Evolutionary conservation across 345 rosid genomes (phyloP).

Genomic region (Durio zibethinus): DNA sequence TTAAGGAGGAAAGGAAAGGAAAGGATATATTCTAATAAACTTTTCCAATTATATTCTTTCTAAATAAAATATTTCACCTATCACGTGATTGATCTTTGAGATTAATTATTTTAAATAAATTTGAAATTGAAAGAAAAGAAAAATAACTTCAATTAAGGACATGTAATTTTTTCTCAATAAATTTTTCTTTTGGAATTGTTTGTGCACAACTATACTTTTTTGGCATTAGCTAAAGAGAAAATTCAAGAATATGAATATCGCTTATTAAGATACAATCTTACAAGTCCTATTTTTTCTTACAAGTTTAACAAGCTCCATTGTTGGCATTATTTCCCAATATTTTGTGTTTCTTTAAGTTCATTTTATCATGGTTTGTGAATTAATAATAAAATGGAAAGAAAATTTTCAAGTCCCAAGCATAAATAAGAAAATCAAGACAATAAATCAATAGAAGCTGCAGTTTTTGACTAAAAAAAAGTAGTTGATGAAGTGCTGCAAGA

Average conservation of each 20-base stretch:
- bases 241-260: not conserved
- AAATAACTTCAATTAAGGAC: not conserved
- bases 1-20: not conserved
- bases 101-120: too few species aligned
- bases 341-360: not conserved
- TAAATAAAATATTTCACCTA: not conserved
- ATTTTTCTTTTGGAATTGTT: too few species aligned
- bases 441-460: not conserved
- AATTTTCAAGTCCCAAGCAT: not conserved
- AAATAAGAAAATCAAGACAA: not conserved
- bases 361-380: not conserved
- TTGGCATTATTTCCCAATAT: too few species aligned
- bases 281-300: not conserved
- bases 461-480: not conserved
- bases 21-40: not conserved
- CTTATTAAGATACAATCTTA: not conserved
- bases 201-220: too few species aligned
- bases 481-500: not conserved
- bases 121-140: too few species aligned
- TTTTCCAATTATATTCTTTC: not conserved
- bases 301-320: too few species aligned
- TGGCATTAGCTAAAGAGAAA: not conserved
- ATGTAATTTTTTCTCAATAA: too few species aligned
- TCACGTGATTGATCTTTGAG: not conserved
- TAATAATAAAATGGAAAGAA: too few species aligned